Percentiles rank a stretch among this genome's conserved stretches.
These are phyloP conservation scores for Artomyces pyxidatus DNA, from an alignment of 768 basidiomycete genomes.

Conservation along the genomic window DNA sequence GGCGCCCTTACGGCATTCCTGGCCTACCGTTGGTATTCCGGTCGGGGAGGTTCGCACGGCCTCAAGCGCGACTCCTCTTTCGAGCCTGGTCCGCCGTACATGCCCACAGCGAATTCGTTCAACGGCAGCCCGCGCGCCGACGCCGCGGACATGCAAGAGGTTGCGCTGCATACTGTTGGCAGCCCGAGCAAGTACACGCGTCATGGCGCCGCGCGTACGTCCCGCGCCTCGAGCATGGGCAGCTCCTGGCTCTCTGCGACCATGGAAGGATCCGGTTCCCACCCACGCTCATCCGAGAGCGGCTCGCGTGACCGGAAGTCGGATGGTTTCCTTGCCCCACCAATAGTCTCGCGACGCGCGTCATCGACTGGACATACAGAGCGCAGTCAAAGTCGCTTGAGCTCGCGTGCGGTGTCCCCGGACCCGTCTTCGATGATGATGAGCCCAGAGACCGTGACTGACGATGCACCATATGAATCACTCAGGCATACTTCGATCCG, in stretches of 20 bases:
- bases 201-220: slow-evolving; percentile 2
- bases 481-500: slow-evolving; percentile 45
- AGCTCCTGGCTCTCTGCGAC: slow-evolving; percentile 5
- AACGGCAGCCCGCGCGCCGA: background rate
- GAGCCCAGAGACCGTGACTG: slow-evolving; percentile 21
- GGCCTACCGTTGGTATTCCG: slow-evolving; percentile 12
- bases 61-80: slow-evolving; percentile 6
- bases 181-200: slow-evolving; percentile 15
- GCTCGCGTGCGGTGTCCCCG: slow-evolving; percentile 10
- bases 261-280: no score
- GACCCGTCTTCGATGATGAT: slow-evolving; percentile 7
- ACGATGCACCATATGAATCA: slow-evolving; percentile 34
- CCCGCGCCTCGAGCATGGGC: background rate
- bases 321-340: background rate
- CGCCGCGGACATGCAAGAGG: background rate
- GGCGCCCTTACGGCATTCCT: slow-evolving; percentile 19
- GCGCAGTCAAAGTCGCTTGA: background rate
- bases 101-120: background rate
- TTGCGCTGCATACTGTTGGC: background rate
- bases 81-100: slow-evolving; percentile 23
- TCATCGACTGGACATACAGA: background rate
- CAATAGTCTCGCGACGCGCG: background rate
- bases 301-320: background rate
- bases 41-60: background rate
- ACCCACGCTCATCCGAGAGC: background rate